A percentile compares a stretch with the other conserved stretches of the same genome.
Conservation (phyloP, 768 basidiomycete species). For the Boletus vermiculosoides region DNA sequence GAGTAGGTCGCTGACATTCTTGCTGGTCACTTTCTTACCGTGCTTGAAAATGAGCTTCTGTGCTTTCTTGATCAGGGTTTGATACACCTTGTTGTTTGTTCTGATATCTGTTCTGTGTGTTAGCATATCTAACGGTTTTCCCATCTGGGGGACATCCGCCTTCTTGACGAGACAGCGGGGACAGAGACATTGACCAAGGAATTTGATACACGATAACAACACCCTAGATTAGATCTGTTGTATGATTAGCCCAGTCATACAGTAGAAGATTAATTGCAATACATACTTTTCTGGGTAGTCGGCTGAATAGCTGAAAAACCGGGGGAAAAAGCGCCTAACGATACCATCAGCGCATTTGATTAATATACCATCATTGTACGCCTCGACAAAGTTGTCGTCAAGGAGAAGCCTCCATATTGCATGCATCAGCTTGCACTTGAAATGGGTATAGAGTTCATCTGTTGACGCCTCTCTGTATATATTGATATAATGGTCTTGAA, state of each 20-base stretch:
- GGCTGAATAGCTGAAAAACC: background rate
- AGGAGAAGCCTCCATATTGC: background rate
- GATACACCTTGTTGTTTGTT: background rate
- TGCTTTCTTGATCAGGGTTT: background rate
- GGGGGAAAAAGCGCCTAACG: background rate
- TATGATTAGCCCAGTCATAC: background rate
- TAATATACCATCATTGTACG: background rate
- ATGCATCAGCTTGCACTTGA: slow-evolving; percentile 5
- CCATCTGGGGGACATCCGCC: background rate
- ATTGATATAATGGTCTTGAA: slow-evolving; percentile 6
- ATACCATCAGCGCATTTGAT: background rate
- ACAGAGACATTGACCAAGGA: slow-evolving; percentile 3
- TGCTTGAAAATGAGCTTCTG: background rate
- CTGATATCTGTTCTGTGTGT: fast-evolving
- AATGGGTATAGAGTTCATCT: background rate
- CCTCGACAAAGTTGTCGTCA: background rate
- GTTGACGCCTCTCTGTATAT: background rate
- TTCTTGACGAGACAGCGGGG: background rate
- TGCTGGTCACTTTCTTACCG: background rate
- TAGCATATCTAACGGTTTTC: background rate
- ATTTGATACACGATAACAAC: background rate
- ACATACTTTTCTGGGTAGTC: slow-evolving; percentile 13
- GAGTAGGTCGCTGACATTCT: background rate
- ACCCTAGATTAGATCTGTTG: background rate
- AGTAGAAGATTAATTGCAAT: too few relatives aligned